A percentile compares a stretch with the other conserved stretches of the same genome.
Evolutionary conservation across 2,329 filamentous ascomycete genomes (phyloP).

Genomic region (Ambrosiella beaveri): DNA sequence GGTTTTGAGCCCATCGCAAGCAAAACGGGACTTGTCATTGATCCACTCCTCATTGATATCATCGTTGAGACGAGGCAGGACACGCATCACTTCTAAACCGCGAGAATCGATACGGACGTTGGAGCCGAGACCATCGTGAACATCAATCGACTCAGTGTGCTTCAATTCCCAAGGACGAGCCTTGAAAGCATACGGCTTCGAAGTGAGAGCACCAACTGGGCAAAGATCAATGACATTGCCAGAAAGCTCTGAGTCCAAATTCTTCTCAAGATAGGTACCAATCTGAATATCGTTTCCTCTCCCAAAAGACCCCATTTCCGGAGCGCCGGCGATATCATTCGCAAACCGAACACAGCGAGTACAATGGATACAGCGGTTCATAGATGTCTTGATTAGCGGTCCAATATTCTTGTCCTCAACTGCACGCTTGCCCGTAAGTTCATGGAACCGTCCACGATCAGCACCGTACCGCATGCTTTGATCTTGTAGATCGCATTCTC

Average conservation of each 20-base stretch:
- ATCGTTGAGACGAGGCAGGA: slow-evolving; percentile 84
- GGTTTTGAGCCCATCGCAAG: slow-evolving; percentile 89
- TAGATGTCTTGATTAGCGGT: slow-evolving; percentile 94
- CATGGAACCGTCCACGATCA: slow-evolving; percentile 92
- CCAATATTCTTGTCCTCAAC: slow-evolving; percentile 99
- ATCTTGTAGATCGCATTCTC: slow-evolving; percentile 96
- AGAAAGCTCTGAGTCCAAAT: slow-evolving; percentile 84
- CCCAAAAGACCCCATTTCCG: slow-evolving; percentile 84
- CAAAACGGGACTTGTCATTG: slow-evolving; percentile 94
- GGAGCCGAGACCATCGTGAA: slow-evolving; percentile 80
- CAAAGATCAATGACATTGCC: slow-evolving; percentile 97
- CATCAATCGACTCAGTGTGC: slow-evolving; percentile 89
- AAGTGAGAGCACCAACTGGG: slow-evolving; percentile 88
- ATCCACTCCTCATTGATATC: slow-evolving; percentile 99
- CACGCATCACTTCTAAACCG: slow-evolving; percentile 88
- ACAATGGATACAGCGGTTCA: slow-evolving; percentile 99
- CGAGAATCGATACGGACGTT: slow-evolving; percentile 89
- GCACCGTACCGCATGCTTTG: slow-evolving; percentile 98
- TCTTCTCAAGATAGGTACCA: slow-evolving; percentile 89
- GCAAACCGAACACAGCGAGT: slow-evolving; percentile 94
- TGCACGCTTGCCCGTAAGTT: slow-evolving; percentile 85
- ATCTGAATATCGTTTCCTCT: slow-evolving; percentile 97
- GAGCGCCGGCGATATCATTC: slow-evolving; percentile 90
- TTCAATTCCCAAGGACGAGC: slow-evolving; percentile 94
- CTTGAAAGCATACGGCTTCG: slow-evolving; percentile 95